These are phyloP conservation scores for Miscanthus lutarioriparius DNA, from an alignment of 176 grass and related monocot genomes.

Conservation along the genomic window DNA sequence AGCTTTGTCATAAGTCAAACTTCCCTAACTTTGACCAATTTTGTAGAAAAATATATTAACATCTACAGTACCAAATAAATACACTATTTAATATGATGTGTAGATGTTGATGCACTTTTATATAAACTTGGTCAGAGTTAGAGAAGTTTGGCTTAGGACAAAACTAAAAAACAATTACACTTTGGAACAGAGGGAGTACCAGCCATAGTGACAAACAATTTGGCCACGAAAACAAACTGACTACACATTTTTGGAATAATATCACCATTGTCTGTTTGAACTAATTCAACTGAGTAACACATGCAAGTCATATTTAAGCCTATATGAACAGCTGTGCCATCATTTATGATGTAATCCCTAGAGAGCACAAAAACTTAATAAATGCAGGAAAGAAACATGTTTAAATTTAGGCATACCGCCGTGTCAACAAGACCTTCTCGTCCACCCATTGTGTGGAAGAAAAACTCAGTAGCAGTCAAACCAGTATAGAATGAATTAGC, in stretches of 20 bases:
- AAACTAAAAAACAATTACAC: neutral
- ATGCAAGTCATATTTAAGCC: slow-evolving; percentile 2
- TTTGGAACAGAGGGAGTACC: neutral
- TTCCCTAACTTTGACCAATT: neutral
- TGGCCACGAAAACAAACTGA: slow-evolving; percentile 1
- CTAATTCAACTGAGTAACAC: slow-evolving; percentile 6
- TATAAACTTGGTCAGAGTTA: neutral
- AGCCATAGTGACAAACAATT: neutral
- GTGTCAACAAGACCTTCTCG: slow-evolving; percentile 99
- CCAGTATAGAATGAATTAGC: slow-evolving; percentile 97
- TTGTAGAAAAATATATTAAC: neutral
- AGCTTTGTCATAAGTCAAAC: neutral
- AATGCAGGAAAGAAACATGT: slow-evolving; percentile 24
- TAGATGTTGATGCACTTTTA: neutral
- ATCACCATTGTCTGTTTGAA: neutral
- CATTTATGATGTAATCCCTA: slow-evolving; percentile 25
- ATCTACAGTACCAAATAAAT: neutral
- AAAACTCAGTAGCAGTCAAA: slow-evolving; percentile 92
- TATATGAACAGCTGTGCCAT: neutral
- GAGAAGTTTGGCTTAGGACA: neutral
- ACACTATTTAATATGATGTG: neutral
- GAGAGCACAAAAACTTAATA: slow-evolving; percentile 1
- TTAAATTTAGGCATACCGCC: slow-evolving; percentile 56
- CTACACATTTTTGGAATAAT: neutral
- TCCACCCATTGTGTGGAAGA: slow-evolving; percentile 99